Conservation (phyloP, 495 filamentous ascomycete species). For the Chaetomidium leptoderma region DNA sequence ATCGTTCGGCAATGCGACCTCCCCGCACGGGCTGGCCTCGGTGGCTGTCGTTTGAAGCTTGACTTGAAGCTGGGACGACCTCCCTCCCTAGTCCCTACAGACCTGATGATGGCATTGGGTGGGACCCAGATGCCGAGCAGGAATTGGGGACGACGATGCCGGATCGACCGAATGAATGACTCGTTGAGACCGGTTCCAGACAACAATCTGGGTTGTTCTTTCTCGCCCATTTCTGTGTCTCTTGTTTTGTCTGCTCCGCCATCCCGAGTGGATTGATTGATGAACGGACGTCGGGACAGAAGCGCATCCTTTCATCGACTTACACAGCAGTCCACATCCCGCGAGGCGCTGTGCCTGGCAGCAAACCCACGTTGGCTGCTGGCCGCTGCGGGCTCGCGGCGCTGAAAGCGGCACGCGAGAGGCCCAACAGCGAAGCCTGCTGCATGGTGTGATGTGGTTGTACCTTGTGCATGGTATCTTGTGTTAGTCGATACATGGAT, state of each 20-base stretch:
- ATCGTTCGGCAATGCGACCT: not conserved
- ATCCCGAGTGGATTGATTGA: not conserved
- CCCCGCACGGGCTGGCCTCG: conserved; percentile 1
- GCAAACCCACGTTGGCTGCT: not conserved
- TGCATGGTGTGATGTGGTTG: not conserved
- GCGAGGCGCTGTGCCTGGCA: not conserved
- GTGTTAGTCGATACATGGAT: not conserved
- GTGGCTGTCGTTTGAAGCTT: conserved; percentile 9
- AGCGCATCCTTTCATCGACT: not conserved
- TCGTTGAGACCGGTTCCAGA: not conserved
- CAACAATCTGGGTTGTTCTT: not conserved
- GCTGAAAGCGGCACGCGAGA: conserved; percentile 12
- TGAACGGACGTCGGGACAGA: not conserved
- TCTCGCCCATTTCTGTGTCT: not conserved
- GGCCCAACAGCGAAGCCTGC: conserved; percentile 2
- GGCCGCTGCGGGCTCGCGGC: conserved; percentile 11
- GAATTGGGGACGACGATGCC: not conserved
- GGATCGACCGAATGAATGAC: not conserved
- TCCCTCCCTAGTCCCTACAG: too few relatives aligned
- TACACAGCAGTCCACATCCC: not conserved
- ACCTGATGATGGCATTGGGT: not conserved
- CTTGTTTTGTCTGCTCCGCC: not conserved
- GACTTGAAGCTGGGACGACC: not conserved
- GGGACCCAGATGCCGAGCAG: not conserved
- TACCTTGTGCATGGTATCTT: not conserved